Evolutionary conservation across 2,329 filamentous ascomycete genomes (phyloP).

Genomic region (Stachybotrys chlorohalonatus): DNA sequence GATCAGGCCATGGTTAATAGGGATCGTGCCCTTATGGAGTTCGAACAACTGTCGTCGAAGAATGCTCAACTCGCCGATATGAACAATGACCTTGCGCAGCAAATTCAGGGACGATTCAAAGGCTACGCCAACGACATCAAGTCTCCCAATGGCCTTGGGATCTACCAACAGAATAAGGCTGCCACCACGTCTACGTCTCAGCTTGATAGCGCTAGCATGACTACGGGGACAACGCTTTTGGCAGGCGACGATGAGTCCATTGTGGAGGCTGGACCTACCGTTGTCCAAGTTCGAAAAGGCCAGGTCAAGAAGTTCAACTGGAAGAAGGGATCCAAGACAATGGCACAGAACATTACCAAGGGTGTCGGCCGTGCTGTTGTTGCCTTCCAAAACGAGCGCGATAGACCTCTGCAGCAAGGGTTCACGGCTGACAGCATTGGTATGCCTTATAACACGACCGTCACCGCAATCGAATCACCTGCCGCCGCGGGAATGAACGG

Average conservation of each 20-base stretch:
- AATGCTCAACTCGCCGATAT: conserved; percentile 90
- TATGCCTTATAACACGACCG: conserved; percentile 62
- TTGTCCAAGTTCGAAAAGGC: conserved; percentile 90
- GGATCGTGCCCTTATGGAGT: conserved; percentile 89
- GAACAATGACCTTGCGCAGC: conserved; percentile 91
- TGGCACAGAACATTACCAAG: conserved; percentile 90
- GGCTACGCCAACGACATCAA: conserved; percentile 51
- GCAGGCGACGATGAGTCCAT: conserved; percentile 58
- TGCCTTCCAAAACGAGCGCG: conserved; percentile 54
- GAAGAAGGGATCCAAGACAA: conserved; percentile 92
- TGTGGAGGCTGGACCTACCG: conserved; percentile 71
- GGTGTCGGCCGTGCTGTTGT: conserved; percentile 88
- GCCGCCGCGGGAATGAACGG: conserved; percentile 11
- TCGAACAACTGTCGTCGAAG: conserved; percentile 88
- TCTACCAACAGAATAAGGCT: conserved; percentile 45
- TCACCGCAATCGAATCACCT: conserved; percentile 43
- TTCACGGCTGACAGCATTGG: conserved; percentile 56
- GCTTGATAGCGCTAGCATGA: conserved; percentile 43
- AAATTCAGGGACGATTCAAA: conserved; percentile 90
- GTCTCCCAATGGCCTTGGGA: conserved; percentile 45
- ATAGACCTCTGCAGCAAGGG: conserved; percentile 42
- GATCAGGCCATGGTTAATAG: conserved; percentile 74
- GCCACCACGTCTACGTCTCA: conserved; percentile 40
- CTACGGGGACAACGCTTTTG: conserved; percentile 50
- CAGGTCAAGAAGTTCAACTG: conserved; percentile 97